These are phyloP conservation scores for Boletus bicolor DNA, from an alignment of 768 basidiomycete genomes.

Conservation along the genomic window DNA sequence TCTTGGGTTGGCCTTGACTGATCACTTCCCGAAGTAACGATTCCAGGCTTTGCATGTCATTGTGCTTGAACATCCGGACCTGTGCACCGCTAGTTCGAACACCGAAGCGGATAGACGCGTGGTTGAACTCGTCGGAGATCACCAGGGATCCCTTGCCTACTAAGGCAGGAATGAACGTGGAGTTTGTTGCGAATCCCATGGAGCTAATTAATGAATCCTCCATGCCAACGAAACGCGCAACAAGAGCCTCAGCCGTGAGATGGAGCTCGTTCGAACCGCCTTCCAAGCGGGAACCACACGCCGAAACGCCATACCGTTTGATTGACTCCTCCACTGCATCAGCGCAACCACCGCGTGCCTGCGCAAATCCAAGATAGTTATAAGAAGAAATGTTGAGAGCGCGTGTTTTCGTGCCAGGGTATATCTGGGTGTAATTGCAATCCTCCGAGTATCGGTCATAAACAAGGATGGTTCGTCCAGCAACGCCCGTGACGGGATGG, in stretches of 20 bases:
- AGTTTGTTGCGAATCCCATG: conserved; percentile 97
- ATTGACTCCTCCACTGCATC: conserved; percentile 89
- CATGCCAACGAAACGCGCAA: conserved; percentile 84
- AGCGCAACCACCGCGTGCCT: conserved; percentile 87
- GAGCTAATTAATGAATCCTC: conserved; percentile 90
- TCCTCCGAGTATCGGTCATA: conserved; percentile 83
- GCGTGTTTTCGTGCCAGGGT: conserved; percentile 79
- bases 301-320: conserved; percentile 74
- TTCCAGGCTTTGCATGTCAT: conserved; percentile 86
- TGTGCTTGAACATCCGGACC: conserved; percentile 95
- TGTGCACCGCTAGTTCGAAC: conserved; percentile 84
- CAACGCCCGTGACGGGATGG: conserved; percentile 89
- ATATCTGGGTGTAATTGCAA: conserved; percentile 72
- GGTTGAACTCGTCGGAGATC: conserved; percentile 96
- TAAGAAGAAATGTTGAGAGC: conserved; percentile 97
- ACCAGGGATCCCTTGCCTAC: conserved; percentile 89
- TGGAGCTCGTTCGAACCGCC: conserved; percentile 89
- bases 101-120: conserved; percentile 92
- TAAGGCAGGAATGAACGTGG: conserved; percentile 88
- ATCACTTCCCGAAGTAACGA: conserved; percentile 81
- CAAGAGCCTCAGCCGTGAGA: conserved; percentile 73
- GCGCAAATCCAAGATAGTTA: conserved; percentile 98
- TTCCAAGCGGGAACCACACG: conserved; percentile 76
- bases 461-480: conserved; percentile 86
- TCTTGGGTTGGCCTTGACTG: conserved; percentile 96